Evolutionary conservation across 345 rosid genomes (phyloP).

Genomic region (Turnera subulata): DNA sequence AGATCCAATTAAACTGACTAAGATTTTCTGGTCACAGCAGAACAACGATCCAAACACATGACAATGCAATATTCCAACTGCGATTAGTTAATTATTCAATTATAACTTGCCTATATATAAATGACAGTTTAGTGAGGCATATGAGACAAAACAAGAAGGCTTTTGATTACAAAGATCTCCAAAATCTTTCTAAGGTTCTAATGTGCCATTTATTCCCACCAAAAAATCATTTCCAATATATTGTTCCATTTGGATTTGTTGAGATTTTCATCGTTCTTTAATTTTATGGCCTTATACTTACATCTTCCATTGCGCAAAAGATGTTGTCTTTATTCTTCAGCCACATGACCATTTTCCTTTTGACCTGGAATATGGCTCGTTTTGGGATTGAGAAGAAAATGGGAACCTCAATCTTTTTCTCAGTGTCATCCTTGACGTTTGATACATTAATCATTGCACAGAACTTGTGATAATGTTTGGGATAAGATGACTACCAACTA

Average conservation of each 20-base stretch:
- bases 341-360: slow-evolving; percentile 8
- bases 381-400: too few species aligned
- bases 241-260: slow-evolving; percentile 26
- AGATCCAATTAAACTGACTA: slow-evolving; percentile 29
- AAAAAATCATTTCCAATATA: not conserved
- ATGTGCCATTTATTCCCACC: slow-evolving; percentile 16
- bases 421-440: too few species aligned
- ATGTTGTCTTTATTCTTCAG: too few species aligned
- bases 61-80: slow-evolving; percentile 24
- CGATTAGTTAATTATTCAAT: slow-evolving; percentile 1
- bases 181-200: slow-evolving; percentile 36
- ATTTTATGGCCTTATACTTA: too few species aligned
- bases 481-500: too few species aligned
- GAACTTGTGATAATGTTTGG: too few species aligned
- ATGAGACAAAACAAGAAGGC: slow-evolving; percentile 16
- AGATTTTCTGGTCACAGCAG: slow-evolving; percentile 25
- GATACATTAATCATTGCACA: too few species aligned
- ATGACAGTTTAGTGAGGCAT: slow-evolving; percentile 16
- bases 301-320: too few species aligned
- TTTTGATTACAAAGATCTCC: slow-evolving; percentile 26
- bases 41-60: slow-evolving; percentile 32
- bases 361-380: too few species aligned
- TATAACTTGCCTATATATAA: not conserved
- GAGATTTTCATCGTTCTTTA: slow-evolving; percentile 21
- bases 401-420: too few species aligned